Base-by-base conservation (phyloP, 129 eudicot species). In the Cynara cardunculus region DNA sequence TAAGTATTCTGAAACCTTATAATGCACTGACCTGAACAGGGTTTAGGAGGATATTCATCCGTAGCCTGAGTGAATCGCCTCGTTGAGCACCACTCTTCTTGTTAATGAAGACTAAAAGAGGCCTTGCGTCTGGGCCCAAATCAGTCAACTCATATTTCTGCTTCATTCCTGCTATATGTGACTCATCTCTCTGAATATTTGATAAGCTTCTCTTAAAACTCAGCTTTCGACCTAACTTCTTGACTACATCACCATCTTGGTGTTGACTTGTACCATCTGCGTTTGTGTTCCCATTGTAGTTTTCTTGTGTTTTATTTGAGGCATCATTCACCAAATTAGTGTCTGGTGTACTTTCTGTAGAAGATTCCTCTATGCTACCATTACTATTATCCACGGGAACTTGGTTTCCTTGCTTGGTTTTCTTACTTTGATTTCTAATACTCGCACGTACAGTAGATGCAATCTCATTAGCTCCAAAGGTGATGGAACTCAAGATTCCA, bases 401-500 rank as follows among this genome's bases (percentile, higher is more conserved):
- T 77, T 86, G 89, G 77, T 79, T 81, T 81, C 86, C 94, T 72
- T 85, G 84, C 77, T 87, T 93, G 64, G 84, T 70, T 86, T 89
- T 96, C 88, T 88, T 96, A 81, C 96, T 82, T 87, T 91, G 99
- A 83, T 82, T 91, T 88, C 95, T 93, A 72, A 96, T 92, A 81
- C 86, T 91, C 16, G 98, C 97, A 68, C 98, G 97, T 21, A 96
- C 97, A 73, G 98, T 87, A 83, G 99, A 96, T 27, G 99, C 99
- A 89, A 96, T 91, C 86, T 88, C 99, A 78, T 96, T 96, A 41
- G 99, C 99, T 31, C 99, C 99, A 61, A 93, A 97, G 13, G 99
- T 92, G 76, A 96, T 91, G 62, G 99, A 88, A 86, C 92, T 93
- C 80, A 96, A 80, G 56, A 96, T 77, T 75, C 98, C 97, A 84